Conservation (phyloP, 2,329 filamentous ascomycete genomes). For the Diplodia seriata region DNA sequence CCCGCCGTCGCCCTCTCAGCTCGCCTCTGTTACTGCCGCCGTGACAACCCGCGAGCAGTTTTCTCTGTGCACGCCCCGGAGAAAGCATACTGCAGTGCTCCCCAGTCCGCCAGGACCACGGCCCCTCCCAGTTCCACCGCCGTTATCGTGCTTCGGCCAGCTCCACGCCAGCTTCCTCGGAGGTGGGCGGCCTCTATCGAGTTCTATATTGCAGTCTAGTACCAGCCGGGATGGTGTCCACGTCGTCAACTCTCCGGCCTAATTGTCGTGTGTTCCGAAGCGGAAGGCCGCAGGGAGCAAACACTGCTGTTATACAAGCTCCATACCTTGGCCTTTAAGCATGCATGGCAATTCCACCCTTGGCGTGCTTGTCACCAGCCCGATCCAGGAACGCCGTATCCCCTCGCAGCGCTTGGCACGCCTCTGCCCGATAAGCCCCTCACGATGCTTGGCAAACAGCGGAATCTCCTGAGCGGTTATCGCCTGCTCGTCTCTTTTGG, state of each 20-base stretch:
- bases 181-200: neutral
- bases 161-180: neutral
- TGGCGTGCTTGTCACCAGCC: conserved; percentile 28
- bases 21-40: neutral
- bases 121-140: neutral
- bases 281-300: conserved; percentile 12
- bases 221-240: conserved; percentile 13
- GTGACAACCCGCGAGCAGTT: too few species aligned
- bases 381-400: conserved; percentile 1
- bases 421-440: conserved; percentile 8
- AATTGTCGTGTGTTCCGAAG: neutral
- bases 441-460: conserved; percentile 16
- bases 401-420: conserved; percentile 18
- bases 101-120: too few species aligned
- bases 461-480: neutral
- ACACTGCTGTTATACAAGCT: conserved; percentile 2
- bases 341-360: too few species aligned
- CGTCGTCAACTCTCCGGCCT: neutral
- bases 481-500: neutral
- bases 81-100: neutral
- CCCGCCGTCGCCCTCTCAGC: neutral
- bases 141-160: conserved; percentile 7
- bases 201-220: neutral
- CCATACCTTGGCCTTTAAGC: neutral
- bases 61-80: too few species aligned